A percentile compares a stretch with the other conserved stretches of the same genome.
Evolutionary conservation across 305 asterid genomes (phyloP).

Genomic region (Fraxinus greggii): DNA sequence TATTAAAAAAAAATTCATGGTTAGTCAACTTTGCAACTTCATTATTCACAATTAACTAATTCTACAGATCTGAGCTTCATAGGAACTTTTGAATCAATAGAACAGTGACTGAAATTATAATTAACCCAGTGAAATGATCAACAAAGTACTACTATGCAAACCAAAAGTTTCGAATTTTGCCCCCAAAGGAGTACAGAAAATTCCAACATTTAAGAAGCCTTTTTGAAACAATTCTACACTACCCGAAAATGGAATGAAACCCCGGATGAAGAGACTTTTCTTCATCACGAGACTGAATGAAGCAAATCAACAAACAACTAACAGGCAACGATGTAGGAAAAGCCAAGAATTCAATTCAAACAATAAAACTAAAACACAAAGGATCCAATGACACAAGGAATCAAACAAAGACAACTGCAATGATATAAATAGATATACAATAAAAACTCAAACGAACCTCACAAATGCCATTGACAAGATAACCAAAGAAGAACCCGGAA

Average conservation of each 20-base stretch:
- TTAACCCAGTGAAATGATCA: neutral
- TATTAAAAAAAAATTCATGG: neutral
- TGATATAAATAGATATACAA: neutral
- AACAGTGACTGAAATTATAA: neutral
- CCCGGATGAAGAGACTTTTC: neutral
- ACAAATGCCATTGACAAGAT: slow-evolving; percentile 80
- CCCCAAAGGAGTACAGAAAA: neutral
- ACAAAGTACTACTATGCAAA: neutral
- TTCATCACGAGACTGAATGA: neutral
- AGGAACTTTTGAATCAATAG: slow-evolving; percentile 20
- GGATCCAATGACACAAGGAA: neutral
- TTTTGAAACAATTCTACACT: neutral
- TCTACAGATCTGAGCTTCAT: slow-evolving; percentile 17
- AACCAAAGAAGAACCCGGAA: slow-evolving; percentile 84
- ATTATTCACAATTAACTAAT: slow-evolving; percentile 2
- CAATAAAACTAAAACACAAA: slow-evolving; percentile 2
- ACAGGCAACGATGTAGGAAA: neutral
- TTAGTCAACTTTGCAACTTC: slow-evolving; percentile 34
- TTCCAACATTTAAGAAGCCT: neutral
- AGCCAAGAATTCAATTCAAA: neutral
- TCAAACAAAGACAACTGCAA: neutral
- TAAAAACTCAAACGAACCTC: slow-evolving; percentile 40
- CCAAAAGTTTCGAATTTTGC: slow-evolving; percentile 2
- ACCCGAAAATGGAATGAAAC: neutral
- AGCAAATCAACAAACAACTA: neutral